These are phyloP conservation scores for Aspergillus homomorphus DNA, from an alignment of 495 filamentous ascomycete genomes.

Conservation along the genomic window DNA sequence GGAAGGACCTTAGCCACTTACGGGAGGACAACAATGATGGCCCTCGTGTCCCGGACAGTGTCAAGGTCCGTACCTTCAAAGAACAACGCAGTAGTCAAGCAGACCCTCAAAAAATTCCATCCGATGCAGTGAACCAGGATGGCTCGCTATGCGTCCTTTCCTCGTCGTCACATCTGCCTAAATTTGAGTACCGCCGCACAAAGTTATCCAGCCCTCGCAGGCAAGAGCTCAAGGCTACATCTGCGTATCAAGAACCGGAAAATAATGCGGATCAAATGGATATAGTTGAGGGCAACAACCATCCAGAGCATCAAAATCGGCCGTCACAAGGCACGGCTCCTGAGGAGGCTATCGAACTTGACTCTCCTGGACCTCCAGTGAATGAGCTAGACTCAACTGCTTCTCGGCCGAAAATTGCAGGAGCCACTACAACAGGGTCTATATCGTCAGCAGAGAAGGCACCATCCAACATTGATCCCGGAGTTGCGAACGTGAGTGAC, in stretches of 20 bases:
- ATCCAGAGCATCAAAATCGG: not conserved
- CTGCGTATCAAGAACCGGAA: not conserved
- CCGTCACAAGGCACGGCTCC: not conserved
- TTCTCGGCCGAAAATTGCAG: constrained; percentile 17
- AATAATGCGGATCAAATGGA: too few relatives aligned
- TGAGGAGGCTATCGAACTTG: not conserved
- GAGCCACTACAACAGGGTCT: constrained; percentile 17
- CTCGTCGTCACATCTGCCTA: constrained; percentile 43
- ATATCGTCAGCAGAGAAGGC: constrained; percentile 7
- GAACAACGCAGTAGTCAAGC: not conserved
- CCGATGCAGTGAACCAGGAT: constrained; percentile 10
- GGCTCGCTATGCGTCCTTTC: constrained; percentile 34
- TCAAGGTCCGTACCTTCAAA: constrained; percentile 2
- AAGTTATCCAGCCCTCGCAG: constrained; percentile 12
- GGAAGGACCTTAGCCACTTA: not conserved
- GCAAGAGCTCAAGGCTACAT: constrained; percentile 1
- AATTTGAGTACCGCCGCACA: constrained; percentile 46
- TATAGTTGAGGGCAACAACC: not conserved
- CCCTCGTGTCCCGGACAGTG: not conserved
- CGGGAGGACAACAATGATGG: not conserved
- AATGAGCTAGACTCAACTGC: not conserved
- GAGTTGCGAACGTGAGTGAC: constrained; percentile 29
- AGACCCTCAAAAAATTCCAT: not conserved
- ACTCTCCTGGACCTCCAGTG: not conserved
- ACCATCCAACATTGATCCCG: constrained; percentile 5